These are phyloP conservation scores for Cornus suecica DNA, from an alignment of 148 eudicot species.

Conservation along the genomic window DNA sequence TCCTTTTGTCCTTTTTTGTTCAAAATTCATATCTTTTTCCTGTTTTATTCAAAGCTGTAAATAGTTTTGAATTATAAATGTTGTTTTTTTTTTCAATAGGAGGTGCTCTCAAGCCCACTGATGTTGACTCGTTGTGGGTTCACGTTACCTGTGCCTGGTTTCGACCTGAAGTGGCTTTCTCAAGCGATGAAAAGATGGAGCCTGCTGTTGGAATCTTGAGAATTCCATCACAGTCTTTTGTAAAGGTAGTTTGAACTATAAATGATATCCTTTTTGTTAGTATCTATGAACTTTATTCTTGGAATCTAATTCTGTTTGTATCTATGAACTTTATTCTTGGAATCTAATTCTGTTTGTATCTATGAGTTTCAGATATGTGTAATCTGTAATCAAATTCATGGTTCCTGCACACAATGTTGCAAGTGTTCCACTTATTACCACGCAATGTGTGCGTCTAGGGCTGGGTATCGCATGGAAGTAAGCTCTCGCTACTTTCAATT, in stretches of 20 bases:
- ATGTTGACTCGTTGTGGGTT: constrained; percentile 86
- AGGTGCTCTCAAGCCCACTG: constrained; percentile 96
- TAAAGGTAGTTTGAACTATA: constrained; percentile 55
- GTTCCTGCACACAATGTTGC: constrained; percentile 96
- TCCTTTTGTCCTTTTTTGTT: background rate
- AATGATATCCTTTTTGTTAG: background rate
- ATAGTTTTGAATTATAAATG: background rate
- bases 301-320: constrained; percentile 3
- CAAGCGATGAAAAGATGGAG: constrained; percentile 95
- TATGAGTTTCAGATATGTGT: constrained; percentile 73
- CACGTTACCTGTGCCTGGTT: constrained; percentile 99
- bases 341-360: constrained; percentile 8
- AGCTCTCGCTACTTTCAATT: background rate
- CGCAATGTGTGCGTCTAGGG: constrained; percentile 98
- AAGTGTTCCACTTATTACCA: constrained; percentile 98
- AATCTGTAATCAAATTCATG: constrained; percentile 96
- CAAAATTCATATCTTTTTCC: background rate
- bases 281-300: background rate
- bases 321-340: constrained; percentile 7
- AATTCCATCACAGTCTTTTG: constrained; percentile 87
- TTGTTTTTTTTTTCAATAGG: constrained; percentile 38
- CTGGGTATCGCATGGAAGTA: constrained; percentile 99
- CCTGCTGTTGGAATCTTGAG: constrained; percentile 97
- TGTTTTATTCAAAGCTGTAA: background rate
- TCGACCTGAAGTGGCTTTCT: constrained; percentile 93